These are phyloP conservation scores for Rhododendron vialii DNA, from an alignment of 148 eudicot genomes.

Conservation along the genomic window DNA sequence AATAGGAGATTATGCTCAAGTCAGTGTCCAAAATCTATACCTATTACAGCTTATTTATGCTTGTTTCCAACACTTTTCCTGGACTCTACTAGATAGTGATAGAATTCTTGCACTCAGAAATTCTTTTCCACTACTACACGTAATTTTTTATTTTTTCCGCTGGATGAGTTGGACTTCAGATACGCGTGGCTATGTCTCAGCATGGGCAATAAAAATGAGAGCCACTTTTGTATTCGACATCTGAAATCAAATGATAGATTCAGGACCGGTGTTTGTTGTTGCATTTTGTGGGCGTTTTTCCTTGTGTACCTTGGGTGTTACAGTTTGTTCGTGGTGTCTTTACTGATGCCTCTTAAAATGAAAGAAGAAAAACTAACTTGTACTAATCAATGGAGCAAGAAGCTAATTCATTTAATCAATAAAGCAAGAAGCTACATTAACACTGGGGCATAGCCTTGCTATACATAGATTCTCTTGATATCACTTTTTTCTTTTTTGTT, in stretches of 20 bases:
- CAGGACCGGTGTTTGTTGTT: background rate
- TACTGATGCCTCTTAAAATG: background rate
- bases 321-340: background rate
- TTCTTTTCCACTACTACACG: background rate
- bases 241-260: background rate
- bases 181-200: background rate
- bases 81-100: background rate
- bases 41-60: background rate
- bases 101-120: background rate
- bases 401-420: too few species aligned
- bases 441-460: background rate
- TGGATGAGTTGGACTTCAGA: background rate
- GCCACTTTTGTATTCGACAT: background rate
- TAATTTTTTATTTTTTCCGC: background rate
- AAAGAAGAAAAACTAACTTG: background rate
- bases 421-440: background rate
- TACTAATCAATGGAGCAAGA: background rate
- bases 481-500: background rate
- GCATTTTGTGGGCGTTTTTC: background rate
- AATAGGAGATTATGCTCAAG: constrained; percentile 46
- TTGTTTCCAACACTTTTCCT: background rate
- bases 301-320: background rate
- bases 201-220: background rate
- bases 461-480: background rate
- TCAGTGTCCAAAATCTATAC: constrained; percentile 2